Base-by-base conservation (phyloP, 306 rosid species). In the Canavalia ensiformis region DNA sequence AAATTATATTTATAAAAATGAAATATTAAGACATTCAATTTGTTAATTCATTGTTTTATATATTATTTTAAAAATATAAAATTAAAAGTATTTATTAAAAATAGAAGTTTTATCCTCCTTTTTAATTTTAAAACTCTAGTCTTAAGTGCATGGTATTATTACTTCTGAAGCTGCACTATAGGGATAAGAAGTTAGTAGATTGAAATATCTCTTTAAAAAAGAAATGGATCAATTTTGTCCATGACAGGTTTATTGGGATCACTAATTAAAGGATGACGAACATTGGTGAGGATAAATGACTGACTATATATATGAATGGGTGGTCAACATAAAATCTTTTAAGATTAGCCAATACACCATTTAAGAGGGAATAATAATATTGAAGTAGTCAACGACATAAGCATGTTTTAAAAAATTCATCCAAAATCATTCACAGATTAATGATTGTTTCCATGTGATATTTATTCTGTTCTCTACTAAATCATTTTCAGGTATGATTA, bases 381-480 rank as follows among this genome's bases (percentile, higher is more conserved):
- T 75, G 12, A 18, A 57, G 57, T 34, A 29, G 85, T 82, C 81
- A 82, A 82, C 77, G 50, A 56, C 77, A 57, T 57, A 35, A 56
- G 30, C 56, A 67, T 35, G 82, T 57, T 46, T 67, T 3, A 31
- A n/a, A 44, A 33, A 25, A 57, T 2, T 65, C 73, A 65, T 25
- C 55, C 60, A 51, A 82, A 75, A 82, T 55, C 31, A 75, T 75
- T 57, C 54, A 30, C 37, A 47, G 29, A 45, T 31, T n/a, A 30
- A 69, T 49, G 58, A 82, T 75, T 39, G 64, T 33, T 50, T 75
- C 66, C 25, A 49, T 46, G 29, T n/a, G 49, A 75, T 68, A 68
- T 46, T 58, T 68, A 47, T 71, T 67, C n/a, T 70, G 60, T 35
- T 75, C 6, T 67, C 37, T 45, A 37, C 65, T 5, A 18, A 35